A percentile compares a stretch with the other conserved stretches of the same genome.
These are phyloP conservation scores for Helminthosporium solani DNA, from an alignment of 2,329 filamentous ascomycete genomes.

Conservation along the genomic window DNA sequence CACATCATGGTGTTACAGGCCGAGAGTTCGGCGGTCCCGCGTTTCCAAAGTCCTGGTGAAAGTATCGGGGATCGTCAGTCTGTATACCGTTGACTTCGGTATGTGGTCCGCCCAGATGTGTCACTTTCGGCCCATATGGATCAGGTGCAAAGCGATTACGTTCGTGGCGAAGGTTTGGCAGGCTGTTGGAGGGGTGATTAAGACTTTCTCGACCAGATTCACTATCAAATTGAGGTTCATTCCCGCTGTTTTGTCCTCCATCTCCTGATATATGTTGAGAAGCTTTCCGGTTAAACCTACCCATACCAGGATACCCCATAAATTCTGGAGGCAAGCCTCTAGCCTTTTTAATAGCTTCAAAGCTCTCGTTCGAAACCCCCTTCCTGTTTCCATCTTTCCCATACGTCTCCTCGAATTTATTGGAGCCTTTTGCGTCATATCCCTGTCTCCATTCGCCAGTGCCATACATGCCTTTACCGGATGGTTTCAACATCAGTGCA, in stretches of 20 bases:
- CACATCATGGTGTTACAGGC: slow-evolving; percentile 2
- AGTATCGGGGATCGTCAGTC: background rate
- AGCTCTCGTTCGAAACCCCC: too few relatives aligned
- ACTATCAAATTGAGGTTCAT: too few relatives aligned
- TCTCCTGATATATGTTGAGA: too few relatives aligned
- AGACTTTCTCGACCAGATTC: too few relatives aligned
- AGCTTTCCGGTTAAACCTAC: too few relatives aligned
- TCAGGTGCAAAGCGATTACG: background rate
- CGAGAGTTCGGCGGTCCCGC: background rate
- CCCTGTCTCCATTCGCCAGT: background rate
- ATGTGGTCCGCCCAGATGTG: background rate
- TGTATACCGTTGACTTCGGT: background rate
- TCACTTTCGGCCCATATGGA: background rate
- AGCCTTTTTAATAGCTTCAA: too few relatives aligned
- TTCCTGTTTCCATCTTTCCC: background rate
- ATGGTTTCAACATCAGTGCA: background rate
- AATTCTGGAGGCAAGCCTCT: too few relatives aligned
- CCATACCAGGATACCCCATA: too few relatives aligned
- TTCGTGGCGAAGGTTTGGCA: background rate
- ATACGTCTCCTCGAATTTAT: background rate
- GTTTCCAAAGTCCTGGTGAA: background rate
- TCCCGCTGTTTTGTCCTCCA: too few relatives aligned
- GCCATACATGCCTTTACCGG: background rate
- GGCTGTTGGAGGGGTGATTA: too few relatives aligned
- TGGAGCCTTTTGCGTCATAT: background rate